These are phyloP conservation scores for Fusarium chlamydosporum DNA, from an alignment of 2,329 filamentous ascomycete species.

Conservation along the genomic window DNA sequence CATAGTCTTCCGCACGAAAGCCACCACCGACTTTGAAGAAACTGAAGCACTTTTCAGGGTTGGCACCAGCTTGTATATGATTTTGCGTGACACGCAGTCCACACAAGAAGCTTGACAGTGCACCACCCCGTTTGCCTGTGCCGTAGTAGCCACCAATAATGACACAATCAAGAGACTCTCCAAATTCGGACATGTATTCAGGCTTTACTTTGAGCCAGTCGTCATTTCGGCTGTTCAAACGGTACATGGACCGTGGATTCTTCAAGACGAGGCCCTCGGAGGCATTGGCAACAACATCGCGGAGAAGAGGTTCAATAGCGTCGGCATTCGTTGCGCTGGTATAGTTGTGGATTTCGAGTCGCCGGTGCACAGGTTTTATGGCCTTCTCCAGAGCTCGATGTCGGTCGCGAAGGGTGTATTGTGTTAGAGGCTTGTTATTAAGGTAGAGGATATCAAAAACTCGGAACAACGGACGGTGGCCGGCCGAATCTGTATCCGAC, in stretches of 20 bases:
- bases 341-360: slow-evolving; percentile 86
- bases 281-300: slow-evolving; percentile 86
- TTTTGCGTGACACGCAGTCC: slow-evolving; percentile 82
- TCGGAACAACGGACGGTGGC: slow-evolving; percentile 79
- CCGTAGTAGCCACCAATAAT: slow-evolving; percentile 95
- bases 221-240: slow-evolving; percentile 89
- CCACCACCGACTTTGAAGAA: slow-evolving; percentile 99
- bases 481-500: slow-evolving; percentile 66
- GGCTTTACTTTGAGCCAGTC: slow-evolving; percentile 99
- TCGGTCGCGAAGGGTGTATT: slow-evolving; percentile 86
- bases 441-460: slow-evolving; percentile 94
- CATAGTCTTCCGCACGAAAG: slow-evolving; percentile 87
- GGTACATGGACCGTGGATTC: slow-evolving; percentile 89
- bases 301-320: slow-evolving; percentile 83
- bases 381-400: slow-evolving; percentile 79
- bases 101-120: slow-evolving; percentile 89
- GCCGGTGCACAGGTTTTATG: slow-evolving; percentile 77
- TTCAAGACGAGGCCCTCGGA: slow-evolving; percentile 95
- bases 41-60: slow-evolving; percentile 85
- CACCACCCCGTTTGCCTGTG: slow-evolving; percentile 85
- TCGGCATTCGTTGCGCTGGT: slow-evolving; percentile 74
- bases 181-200: slow-evolving; percentile 97
- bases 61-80: slow-evolving; percentile 69
- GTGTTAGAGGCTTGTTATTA: slow-evolving; percentile 83
- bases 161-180: slow-evolving; percentile 90